Conservation (phyloP, 2,329 filamentous ascomycete genomes). For the Paecilomyces fulvus region DNA sequence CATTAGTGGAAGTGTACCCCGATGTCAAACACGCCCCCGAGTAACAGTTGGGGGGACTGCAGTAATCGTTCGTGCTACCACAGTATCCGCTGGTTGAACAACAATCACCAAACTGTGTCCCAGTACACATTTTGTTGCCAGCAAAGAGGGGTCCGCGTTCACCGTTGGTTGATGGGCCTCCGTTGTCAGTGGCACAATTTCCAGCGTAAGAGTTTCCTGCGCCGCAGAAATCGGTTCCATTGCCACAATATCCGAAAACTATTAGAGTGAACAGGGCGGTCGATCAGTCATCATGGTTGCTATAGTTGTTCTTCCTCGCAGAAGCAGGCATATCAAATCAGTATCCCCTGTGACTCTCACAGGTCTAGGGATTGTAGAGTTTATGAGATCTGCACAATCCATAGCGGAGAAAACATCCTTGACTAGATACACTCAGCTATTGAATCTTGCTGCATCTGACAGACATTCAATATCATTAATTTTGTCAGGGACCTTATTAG, state of each 20-base stretch:
- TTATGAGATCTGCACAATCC: too few species aligned
- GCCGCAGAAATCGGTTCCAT: conserved; percentile 13
- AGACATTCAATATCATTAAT: too few species aligned
- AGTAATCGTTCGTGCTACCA: conserved; percentile 16
- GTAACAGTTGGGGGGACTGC: conserved; percentile 14
- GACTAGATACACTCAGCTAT: too few species aligned
- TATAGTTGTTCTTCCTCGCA: too few species aligned
- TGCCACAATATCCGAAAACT: neutral
- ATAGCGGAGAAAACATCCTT: too few species aligned
- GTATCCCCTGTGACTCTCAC: too few species aligned
- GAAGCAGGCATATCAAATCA: too few species aligned
- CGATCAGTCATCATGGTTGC: too few species aligned
- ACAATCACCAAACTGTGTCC: conserved; percentile 18
- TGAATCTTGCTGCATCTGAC: too few species aligned
- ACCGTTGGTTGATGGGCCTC: conserved; percentile 14
- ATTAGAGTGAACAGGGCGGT: too few species aligned
- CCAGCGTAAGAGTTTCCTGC: conserved; percentile 16
- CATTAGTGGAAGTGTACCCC: conserved; percentile 1
- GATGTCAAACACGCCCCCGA: conserved; percentile 9
- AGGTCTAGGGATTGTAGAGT: too few species aligned
- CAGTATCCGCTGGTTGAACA: conserved; percentile 17
- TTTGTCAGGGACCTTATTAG: too few species aligned
- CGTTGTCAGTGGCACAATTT: conserved; percentile 14
- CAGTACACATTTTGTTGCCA: conserved; percentile 19
- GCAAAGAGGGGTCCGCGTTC: conserved; percentile 17